A percentile compares a stretch with the other conserved stretches of the same genome.
Evolutionary conservation across 495 filamentous ascomycete species (phyloP).

Genomic region (Copromyces sp.): DNA sequence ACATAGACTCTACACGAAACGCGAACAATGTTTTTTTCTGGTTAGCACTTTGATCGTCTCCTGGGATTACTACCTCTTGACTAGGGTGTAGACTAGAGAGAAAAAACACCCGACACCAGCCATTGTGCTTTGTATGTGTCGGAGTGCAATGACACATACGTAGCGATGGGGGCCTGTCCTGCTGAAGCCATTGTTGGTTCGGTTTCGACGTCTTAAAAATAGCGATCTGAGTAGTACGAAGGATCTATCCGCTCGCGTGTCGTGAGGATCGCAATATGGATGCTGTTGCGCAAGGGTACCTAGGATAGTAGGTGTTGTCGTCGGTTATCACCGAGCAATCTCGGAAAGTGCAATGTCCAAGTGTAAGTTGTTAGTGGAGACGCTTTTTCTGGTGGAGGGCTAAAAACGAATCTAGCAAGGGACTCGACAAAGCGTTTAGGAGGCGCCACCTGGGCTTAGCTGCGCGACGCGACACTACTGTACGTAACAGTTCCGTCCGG

Average conservation of each 20-base stretch:
- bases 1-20: constrained; percentile 49
- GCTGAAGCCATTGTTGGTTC: constrained; percentile 26
- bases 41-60: constrained; percentile 1
- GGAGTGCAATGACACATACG: constrained; percentile 60
- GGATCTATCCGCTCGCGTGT: not conserved
- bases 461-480: not conserved
- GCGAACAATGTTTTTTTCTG: constrained; percentile 13
- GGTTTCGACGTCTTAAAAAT: not conserved
- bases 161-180: constrained; percentile 34
- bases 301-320: not conserved
- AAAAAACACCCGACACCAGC: not conserved
- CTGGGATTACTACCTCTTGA: not conserved
- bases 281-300: not conserved
- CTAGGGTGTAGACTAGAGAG: not conserved
- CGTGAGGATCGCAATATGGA: not conserved
- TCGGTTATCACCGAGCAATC: not conserved
- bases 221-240: not conserved
- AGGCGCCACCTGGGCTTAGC: not conserved
- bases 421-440: not conserved
- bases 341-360: not conserved
- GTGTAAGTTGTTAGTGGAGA: not conserved
- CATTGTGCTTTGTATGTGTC: constrained; percentile 38
- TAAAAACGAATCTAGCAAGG: not conserved
- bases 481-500: not conserved
- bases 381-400: not conserved